Evolutionary conservation across 2,329 filamentous ascomycete genomes (phyloP).

Genomic region (Aspergillus amoenus): DNA sequence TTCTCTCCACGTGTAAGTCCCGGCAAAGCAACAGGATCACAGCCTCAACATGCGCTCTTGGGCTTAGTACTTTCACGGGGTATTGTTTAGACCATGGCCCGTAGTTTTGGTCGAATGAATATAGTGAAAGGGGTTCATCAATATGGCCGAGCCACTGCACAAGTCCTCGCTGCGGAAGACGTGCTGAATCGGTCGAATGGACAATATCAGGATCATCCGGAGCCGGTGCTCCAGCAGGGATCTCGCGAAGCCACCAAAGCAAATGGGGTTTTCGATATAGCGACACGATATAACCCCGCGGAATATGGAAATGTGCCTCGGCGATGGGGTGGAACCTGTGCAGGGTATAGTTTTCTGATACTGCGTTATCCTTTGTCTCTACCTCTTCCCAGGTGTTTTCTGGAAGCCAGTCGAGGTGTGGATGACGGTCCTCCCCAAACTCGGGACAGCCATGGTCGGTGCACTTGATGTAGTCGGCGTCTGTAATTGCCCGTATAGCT

Average conservation of each 20-base stretch:
- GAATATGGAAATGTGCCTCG: background rate
- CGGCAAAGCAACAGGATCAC: background rate
- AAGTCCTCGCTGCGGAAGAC: too few species aligned
- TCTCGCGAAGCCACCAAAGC: background rate
- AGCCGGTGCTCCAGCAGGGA: background rate
- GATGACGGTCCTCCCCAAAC: background rate
- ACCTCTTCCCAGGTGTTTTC: background rate
- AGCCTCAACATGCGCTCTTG: background rate
- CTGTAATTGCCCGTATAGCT: background rate
- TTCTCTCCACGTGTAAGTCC: background rate
- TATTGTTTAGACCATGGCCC: background rate
- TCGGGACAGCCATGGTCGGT: background rate
- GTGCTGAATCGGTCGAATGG: too few species aligned
- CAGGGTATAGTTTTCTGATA: too few species aligned
- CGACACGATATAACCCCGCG: background rate
- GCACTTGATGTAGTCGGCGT: background rate
- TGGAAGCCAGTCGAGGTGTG: background rate
- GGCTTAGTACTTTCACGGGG: background rate
- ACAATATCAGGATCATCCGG: background rate
- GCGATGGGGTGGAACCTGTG: background rate
- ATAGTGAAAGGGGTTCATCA: too few species aligned
- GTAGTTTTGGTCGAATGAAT: background rate
- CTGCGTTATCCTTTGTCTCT: background rate
- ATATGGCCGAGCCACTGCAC: too few species aligned
- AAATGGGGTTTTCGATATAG: background rate